phyloP scores from a whole-genome alignment of 2,329 filamentous ascomycete genomes.

The Ophiocordyceps camponoti-floridani region DNA sequence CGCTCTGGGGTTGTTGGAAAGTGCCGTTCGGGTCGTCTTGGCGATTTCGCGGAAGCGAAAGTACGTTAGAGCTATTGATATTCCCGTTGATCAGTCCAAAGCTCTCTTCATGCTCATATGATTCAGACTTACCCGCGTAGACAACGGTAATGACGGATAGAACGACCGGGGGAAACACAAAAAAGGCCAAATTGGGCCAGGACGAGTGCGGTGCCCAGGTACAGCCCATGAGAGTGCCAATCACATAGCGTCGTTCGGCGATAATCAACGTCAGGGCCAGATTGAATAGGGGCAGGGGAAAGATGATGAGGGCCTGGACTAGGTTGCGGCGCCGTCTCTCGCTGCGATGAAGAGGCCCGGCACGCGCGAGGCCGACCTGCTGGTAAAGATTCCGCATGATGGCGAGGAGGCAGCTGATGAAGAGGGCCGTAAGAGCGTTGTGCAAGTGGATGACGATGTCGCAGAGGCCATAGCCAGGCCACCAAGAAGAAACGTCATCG shows the following conservation, averaged over 20 bases:
- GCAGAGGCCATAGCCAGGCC: slow-evolving; percentile 32
- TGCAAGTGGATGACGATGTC: slow-evolving; percentile 31
- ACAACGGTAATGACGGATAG: slow-evolving; percentile 24
- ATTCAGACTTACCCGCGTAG: slow-evolving; percentile 26
- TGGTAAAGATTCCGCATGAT: slow-evolving; percentile 34
- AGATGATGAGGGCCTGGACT: slow-evolving; percentile 34
- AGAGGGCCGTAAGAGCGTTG: slow-evolving; percentile 26
- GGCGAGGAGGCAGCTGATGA: slow-evolving; percentile 31
- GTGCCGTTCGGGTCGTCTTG: slow-evolving; percentile 18
- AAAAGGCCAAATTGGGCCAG: slow-evolving; percentile 31
- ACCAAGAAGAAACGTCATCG: slow-evolving; percentile 32
- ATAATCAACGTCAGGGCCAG: slow-evolving; percentile 28
- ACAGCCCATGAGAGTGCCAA: slow-evolving; percentile 33
- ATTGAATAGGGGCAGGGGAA: slow-evolving; percentile 32
- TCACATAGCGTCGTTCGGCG: slow-evolving; percentile 26
- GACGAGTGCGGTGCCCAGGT: slow-evolving; percentile 21
- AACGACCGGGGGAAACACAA: slow-evolving; percentile 24
- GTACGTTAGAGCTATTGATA: slow-evolving; percentile 24
- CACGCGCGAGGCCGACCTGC: slow-evolving; percentile 27
- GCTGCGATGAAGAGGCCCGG: slow-evolving; percentile 16
- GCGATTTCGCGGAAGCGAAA: slow-evolving; percentile 28
- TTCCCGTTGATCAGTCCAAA: background rate
- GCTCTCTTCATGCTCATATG: background rate
- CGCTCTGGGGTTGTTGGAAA: slow-evolving; percentile 21
- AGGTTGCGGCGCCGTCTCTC: slow-evolving; percentile 25